Base-by-base conservation (phyloP, 305 asterid species). In the Fraxinus ornus region DNA sequence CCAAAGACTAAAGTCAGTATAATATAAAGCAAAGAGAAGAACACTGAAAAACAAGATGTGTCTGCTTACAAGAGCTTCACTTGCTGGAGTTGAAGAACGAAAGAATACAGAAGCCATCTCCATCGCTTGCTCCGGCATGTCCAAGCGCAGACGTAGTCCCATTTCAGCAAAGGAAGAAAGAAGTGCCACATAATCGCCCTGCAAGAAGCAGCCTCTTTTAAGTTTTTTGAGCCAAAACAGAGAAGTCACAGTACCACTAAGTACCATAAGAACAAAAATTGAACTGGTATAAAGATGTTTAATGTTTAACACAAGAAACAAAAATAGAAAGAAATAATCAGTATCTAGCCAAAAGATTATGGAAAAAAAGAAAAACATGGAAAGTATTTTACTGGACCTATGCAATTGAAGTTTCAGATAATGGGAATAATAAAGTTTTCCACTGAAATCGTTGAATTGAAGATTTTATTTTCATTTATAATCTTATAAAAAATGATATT, bases 121-220 rank as follows among this genome's bases (percentile, higher is more conserved):
- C 99, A 96, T 96, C 80, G 94, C 97, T 86, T 94, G 98, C 88
- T 94, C 99, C 1, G 99, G 99, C 73, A 96, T 80, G 87, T 96
- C 99, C 88, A 96, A 87, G 80, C 98, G 97, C 90, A 96, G 87
- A 92, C 91, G 93, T 41, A 96, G 95, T 82, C 98, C 98, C 98
- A 96, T 92, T 90, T 96, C 99, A 36, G 97, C 80, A 78, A 96
- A 92, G 78, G 99, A 92, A 84, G 99, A 95, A 84, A 96, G 86
- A 83, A 96, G 94, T 68, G 99, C 98, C 86, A 92, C 98, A 80
- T 94, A 93, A 87, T 96, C 99, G 78, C 99, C 99, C 99, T 96
- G 91, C 88, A 86, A 85, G 82, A 84, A 79, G 80, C 83, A 83
- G 82, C 39, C 57, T 75, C 74, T 32, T 9, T 7, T 44, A 66